Conservation (phyloP, 2,329 filamentous ascomycete species). For the Sclerotinia borealis region DNA sequence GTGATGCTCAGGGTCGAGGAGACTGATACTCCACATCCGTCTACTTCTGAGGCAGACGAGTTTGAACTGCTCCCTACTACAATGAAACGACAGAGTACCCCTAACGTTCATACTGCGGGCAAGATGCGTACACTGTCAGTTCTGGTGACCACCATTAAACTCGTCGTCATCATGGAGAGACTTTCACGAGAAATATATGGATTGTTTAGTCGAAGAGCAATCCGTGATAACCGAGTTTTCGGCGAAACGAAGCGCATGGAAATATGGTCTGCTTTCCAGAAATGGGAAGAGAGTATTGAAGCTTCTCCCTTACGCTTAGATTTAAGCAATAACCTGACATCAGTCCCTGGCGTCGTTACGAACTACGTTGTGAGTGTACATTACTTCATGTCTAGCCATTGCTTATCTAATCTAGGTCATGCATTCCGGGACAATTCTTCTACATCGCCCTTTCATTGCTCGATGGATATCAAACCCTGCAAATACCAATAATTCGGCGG, state of each 20-base stretch:
- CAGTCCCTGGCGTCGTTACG: slow-evolving; percentile 27
- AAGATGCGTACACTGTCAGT: slow-evolving; percentile 29
- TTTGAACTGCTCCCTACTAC: slow-evolving; percentile 28
- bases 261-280: slow-evolving; percentile 21
- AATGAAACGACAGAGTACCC: slow-evolving; percentile 1
- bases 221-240: slow-evolving; percentile 23
- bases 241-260: slow-evolving; percentile 26
- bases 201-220: slow-evolving; percentile 23
- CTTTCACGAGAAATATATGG: slow-evolving; percentile 28
- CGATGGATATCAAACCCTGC: slow-evolving; percentile 20
- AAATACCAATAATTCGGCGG: slow-evolving; percentile 10
- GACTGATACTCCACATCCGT: slow-evolving; percentile 28
- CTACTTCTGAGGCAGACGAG: slow-evolving; percentile 28
- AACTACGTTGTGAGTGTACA: slow-evolving; percentile 27
- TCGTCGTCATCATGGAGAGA: slow-evolving; percentile 25
- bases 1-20: slow-evolving; percentile 27
- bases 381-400: not conserved
- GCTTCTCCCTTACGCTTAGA: slow-evolving; percentile 27
- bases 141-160: slow-evolving; percentile 25
- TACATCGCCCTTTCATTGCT: slow-evolving; percentile 30
- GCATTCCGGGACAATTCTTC: slow-evolving; percentile 25
- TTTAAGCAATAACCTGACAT: slow-evolving; percentile 22
- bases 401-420: slow-evolving; percentile 20
- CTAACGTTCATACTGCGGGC: slow-evolving; percentile 15
- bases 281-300: slow-evolving; percentile 27